Evolutionary conservation across 768 basidiomycete genomes (phyloP).

Genomic region (Boletus speciosus): DNA sequence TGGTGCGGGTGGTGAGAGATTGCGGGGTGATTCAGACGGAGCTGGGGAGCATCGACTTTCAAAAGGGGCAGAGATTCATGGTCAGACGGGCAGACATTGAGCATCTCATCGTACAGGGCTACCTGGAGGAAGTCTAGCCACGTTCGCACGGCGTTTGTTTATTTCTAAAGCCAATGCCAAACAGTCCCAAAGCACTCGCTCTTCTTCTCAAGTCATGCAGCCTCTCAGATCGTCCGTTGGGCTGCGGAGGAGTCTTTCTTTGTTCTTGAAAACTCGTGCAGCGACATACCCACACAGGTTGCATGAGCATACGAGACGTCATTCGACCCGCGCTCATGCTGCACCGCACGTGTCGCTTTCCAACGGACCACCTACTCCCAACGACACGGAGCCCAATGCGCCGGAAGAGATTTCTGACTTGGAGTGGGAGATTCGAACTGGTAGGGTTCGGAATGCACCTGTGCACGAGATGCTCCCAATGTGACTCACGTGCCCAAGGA

Average conservation of each 20-base stretch:
- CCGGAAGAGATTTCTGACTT: slow-evolving; percentile 49
- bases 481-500: slow-evolving; percentile 38
- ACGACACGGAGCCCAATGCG: slow-evolving; percentile 7
- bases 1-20: slow-evolving; percentile 82
- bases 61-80: slow-evolving; percentile 86
- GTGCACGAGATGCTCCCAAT: slow-evolving; percentile 26
- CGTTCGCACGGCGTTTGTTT: slow-evolving; percentile 13
- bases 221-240: background rate
- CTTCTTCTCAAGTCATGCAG: slow-evolving; percentile 12
- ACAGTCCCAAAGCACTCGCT: slow-evolving; percentile 9
- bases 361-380: slow-evolving; percentile 14
- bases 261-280: background rate
- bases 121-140: slow-evolving; percentile 74
- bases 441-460: slow-evolving; percentile 33
- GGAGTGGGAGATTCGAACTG: slow-evolving; percentile 79
- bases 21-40: slow-evolving; percentile 93
- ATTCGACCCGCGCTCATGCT: slow-evolving; percentile 3
- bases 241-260: background rate
- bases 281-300: background rate
- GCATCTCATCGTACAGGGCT: slow-evolving; percentile 90
- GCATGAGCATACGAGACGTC: slow-evolving; percentile 1
- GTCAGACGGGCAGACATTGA: slow-evolving; percentile 88
- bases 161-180: slow-evolving; percentile 23
- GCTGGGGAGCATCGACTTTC: slow-evolving; percentile 85
- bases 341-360: slow-evolving; percentile 1